These are phyloP conservation scores for Arthroderma sp. DNA, from an alignment of 2,329 filamentous ascomycete genomes.

Conservation along the genomic window DNA sequence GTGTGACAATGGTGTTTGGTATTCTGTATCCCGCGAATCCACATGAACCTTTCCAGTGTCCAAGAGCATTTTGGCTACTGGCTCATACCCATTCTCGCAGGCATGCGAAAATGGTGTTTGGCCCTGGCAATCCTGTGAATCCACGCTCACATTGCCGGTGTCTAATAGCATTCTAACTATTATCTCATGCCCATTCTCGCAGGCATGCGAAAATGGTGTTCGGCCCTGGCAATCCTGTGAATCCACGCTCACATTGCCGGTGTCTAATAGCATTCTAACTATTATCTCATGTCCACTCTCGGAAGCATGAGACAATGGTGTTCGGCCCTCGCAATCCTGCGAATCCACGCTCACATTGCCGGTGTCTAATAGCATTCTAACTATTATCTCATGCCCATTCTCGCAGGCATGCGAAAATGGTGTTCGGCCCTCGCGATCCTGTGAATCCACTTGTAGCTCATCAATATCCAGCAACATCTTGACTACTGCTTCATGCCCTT, in stretches of 20 bases:
- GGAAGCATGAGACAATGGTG: background rate
- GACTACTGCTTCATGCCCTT: background rate
- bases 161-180: background rate
- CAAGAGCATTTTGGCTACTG: background rate
- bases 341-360: background rate
- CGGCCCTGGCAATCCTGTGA: background rate
- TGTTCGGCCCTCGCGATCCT: background rate
- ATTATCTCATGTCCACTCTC: background rate
- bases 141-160: slow-evolving; percentile 1
- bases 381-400: background rate
- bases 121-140: background rate
- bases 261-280: background rate
- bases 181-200: background rate
- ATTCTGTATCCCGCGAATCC: background rate
- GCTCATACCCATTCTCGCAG: background rate
- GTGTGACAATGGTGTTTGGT: background rate
- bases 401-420: background rate
- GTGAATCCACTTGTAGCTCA: background rate
- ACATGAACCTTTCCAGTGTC: background rate
- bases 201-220: background rate
- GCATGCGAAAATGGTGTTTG: background rate
- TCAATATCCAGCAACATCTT: background rate
- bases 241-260: slow-evolving; percentile 2
- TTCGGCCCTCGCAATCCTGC: background rate
- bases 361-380: background rate